A percentile compares a stretch with the other conserved stretches of the same genome.
phyloP scores from a whole-genome alignment of 257 asterid species.

The Ballota nigra region DNA sequence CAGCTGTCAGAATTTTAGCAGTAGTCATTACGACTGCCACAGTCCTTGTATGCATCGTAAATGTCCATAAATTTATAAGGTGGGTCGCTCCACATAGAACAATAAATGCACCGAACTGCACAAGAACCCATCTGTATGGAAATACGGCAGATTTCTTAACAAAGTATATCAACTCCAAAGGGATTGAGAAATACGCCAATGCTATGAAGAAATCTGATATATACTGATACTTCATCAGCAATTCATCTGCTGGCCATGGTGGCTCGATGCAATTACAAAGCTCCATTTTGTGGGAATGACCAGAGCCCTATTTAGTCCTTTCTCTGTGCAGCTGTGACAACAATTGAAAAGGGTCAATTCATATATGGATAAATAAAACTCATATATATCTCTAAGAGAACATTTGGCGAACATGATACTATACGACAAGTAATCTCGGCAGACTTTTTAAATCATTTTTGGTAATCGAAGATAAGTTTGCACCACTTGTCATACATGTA shows the following conservation, averaged over 20 bases:
- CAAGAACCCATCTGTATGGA: slow-evolving; percentile 98
- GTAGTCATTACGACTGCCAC: slow-evolving; percentile 88
- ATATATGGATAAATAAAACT: not conserved
- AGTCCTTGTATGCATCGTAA: slow-evolving; percentile 72
- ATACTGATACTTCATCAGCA: slow-evolving; percentile 92
- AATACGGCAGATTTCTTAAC: slow-evolving; percentile 96
- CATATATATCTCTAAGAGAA: not conserved
- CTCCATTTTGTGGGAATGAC: slow-evolving; percentile 51
- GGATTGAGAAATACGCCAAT: slow-evolving; percentile 97
- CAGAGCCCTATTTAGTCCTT: slow-evolving; percentile 13
- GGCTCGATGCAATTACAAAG: slow-evolving; percentile 88
- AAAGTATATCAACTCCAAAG: slow-evolving; percentile 88
- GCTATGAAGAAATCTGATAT: slow-evolving; percentile 97
- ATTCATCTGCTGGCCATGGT: slow-evolving; percentile 86
- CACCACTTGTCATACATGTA: not conserved
- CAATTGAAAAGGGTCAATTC: not conserved
- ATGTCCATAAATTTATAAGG: slow-evolving; percentile 89
- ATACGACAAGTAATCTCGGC: not conserved
- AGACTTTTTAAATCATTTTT: not conserved
- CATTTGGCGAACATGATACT: not conserved
- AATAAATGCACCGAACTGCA: slow-evolving; percentile 98
- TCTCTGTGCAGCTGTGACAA: slow-evolving; percentile 36
- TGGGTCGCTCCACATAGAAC: slow-evolving; percentile 99
- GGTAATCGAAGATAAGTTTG: not conserved
- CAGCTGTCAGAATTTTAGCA: slow-evolving; percentile 82